Evolutionary conservation across 139 green algal genomes (phyloP).

Genomic region (Pseudopediastrum boryanum): DNA sequence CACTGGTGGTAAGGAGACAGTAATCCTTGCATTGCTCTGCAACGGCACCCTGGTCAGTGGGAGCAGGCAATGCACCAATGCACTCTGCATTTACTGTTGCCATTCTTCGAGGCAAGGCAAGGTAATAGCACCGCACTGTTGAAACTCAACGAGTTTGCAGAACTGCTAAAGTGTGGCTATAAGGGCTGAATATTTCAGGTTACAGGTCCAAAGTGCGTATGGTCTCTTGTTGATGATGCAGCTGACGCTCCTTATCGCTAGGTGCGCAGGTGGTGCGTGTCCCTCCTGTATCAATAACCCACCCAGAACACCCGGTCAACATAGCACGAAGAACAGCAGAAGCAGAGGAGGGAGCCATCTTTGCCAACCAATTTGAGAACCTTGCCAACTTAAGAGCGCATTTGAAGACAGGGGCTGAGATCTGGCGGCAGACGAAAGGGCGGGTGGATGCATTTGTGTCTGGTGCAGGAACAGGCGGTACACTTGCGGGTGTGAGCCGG

Average conservation of each 20-base stretch:
- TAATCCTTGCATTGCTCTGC: no score
- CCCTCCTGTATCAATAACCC: slow-evolving; percentile 91
- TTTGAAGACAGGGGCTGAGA: slow-evolving; percentile 78
- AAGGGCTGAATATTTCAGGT: no score
- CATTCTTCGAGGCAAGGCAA: no score
- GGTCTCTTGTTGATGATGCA: no score
- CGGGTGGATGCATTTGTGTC: slow-evolving; percentile 90
- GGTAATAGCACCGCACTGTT: no score
- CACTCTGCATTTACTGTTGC: no score
- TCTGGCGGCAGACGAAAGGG: slow-evolving; percentile 83
- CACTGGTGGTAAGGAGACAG: no score
- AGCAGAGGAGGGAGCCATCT: slow-evolving; percentile 64
- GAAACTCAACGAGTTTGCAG: no score
- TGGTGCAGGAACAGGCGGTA: slow-evolving; percentile 93
- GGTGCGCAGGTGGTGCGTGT: slow-evolving; percentile 81
- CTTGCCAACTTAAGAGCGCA: slow-evolving; percentile 86
- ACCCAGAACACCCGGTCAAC: slow-evolving; percentile 95
- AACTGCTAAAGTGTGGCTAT: no score
- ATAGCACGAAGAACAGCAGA: slow-evolving; percentile 72
- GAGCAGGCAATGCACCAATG: no score
- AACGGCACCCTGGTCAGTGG: no score
- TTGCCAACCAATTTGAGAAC: slow-evolving; percentile 98
- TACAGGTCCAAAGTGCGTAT: no score
- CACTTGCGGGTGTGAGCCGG: slow-evolving; percentile 85
- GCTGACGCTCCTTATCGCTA: slow-evolving; percentile 3